Evolutionary conservation across 75 land plant species (phyloP).

Genomic region (Cryptomeria japonica): DNA sequence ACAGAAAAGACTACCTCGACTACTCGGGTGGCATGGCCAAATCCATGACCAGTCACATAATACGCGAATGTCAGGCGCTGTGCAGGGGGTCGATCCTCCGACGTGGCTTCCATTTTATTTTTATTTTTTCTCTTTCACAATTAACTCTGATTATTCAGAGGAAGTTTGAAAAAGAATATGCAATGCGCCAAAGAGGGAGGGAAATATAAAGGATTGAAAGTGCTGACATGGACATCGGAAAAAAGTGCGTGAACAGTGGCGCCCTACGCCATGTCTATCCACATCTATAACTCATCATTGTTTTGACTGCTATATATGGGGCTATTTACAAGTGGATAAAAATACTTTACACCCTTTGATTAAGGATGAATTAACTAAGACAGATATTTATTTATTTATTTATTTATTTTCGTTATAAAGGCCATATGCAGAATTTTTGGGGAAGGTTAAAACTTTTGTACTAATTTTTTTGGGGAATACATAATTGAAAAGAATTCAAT

Average conservation of each 20-base stretch:
- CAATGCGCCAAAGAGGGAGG: neutral
- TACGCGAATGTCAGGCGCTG: slow-evolving; percentile 74
- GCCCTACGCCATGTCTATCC: neutral
- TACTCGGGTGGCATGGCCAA: slow-evolving; percentile 98
- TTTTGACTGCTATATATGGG: neutral
- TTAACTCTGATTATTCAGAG: neutral
- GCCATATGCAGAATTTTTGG: too few relatives aligned
- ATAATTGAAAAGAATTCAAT: too few relatives aligned
- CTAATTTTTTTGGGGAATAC: too few relatives aligned
- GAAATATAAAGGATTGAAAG: neutral
- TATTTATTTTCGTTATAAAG: too few relatives aligned
- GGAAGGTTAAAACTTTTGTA: too few relatives aligned
- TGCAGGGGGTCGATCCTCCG: slow-evolving; percentile 16
- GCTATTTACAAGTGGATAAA: neutral
- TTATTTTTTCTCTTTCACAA: neutral
- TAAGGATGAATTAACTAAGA: too few relatives aligned
- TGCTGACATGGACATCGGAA: neutral
- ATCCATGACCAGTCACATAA: slow-evolving; percentile 98
- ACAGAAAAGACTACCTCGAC: slow-evolving; percentile 68
- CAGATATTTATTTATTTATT: too few relatives aligned
- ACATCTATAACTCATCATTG: neutral
- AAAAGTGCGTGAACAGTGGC: neutral
- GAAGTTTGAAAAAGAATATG: neutral
- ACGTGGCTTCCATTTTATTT: slow-evolving; percentile 9
- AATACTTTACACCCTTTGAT: neutral